phyloP scores from a whole-genome alignment of 441 rosid species.

The Erodium texanum region DNA sequence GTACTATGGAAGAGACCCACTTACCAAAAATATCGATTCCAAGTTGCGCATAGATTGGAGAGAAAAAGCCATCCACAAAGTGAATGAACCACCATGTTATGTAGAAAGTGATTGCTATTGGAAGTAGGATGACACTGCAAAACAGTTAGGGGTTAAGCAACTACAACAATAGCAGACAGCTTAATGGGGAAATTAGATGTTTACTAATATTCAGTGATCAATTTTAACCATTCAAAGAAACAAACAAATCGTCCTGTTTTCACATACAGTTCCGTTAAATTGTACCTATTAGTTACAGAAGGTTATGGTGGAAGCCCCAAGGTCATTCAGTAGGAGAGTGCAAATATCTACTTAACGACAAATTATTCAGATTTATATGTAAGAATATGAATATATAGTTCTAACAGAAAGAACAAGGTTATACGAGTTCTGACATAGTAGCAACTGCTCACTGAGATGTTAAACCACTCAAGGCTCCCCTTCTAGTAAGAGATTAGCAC shows the following conservation, averaged over 20 bases:
- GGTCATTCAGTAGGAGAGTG: background rate
- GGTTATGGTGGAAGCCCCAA: background rate
- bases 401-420: background rate
- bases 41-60: constrained; percentile 78
- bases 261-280: background rate
- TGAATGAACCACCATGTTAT: constrained; percentile 99
- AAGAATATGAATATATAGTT: background rate
- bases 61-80: constrained; percentile 94
- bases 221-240: background rate
- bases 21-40: constrained; percentile 87
- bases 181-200: background rate
- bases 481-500: background rate
- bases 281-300: background rate
- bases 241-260: background rate
- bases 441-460: background rate
- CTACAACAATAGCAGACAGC: constrained; percentile 7
- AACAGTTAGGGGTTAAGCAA: constrained; percentile 21
- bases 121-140: constrained; percentile 90
- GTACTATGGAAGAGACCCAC: constrained; percentile 15
- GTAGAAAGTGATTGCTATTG: constrained; percentile 87
- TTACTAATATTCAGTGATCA: background rate
- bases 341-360: background rate
- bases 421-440: background rate
- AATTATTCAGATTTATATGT: background rate
- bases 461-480: background rate